phyloP scores from a whole-genome alignment of 331 rosid genomes.

The Rhamnella rubrinervis region DNA sequence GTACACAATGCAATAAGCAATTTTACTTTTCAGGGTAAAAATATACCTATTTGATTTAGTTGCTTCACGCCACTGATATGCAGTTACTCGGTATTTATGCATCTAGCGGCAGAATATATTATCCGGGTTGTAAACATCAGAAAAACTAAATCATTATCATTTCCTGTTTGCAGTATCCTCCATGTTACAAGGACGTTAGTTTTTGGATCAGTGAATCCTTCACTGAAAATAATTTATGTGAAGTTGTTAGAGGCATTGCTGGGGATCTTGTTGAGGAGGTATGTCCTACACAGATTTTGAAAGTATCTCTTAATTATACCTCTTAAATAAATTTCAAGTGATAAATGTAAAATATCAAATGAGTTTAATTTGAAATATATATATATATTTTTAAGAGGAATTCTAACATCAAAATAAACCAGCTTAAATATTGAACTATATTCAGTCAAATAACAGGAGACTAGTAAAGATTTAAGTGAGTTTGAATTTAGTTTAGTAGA shows the following conservation, averaged over 20 bases:
- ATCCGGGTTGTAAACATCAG: neutral
- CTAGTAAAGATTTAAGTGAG: too few species aligned
- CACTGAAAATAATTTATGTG: slow-evolving; percentile 96
- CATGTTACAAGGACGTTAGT: slow-evolving; percentile 94
- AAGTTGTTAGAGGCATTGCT: slow-evolving; percentile 87
- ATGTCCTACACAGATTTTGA: slow-evolving; percentile 12
- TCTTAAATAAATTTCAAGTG: too few species aligned
- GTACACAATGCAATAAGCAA: too few species aligned
- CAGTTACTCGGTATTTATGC: neutral
- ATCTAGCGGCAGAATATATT: neutral
- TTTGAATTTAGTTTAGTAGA: too few species aligned
- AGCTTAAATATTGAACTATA: too few species aligned
- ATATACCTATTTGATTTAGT: neutral
- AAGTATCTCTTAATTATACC: neutral
- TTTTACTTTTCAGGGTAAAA: neutral
- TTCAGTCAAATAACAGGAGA: too few species aligned
- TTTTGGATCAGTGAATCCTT: slow-evolving; percentile 93
- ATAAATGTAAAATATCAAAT: too few species aligned
- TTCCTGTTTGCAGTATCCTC: slow-evolving; percentile 72
- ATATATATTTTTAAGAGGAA: too few species aligned
- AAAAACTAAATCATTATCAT: slow-evolving; percentile 8
- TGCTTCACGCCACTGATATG: neutral
- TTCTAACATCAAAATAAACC: too few species aligned
- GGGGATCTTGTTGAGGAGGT: slow-evolving; percentile 99
- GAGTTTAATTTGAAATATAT: too few species aligned